Conservation (phyloP, 2,329 filamentous ascomycete genomes). For the Epichloe bromicola region DNA sequence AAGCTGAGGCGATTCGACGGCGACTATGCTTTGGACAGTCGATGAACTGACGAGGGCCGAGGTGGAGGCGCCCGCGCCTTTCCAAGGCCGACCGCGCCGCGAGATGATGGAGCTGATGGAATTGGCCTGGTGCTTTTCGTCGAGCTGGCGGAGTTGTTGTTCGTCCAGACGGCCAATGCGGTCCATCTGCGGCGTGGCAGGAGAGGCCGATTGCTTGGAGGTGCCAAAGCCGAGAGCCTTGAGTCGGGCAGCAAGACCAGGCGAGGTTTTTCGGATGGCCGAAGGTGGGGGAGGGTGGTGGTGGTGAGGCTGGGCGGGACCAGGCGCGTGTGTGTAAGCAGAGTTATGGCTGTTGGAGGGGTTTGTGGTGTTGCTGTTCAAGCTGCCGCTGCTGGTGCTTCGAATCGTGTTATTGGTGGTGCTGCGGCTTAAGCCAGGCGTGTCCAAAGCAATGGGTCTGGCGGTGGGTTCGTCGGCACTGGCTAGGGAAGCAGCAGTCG, state of each 20-base stretch:
- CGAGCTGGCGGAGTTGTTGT: conserved; percentile 55
- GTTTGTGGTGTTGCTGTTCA: neutral
- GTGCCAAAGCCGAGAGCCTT: conserved; percentile 50
- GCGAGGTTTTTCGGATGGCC: conserved; percentile 43
- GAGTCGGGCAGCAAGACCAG: conserved; percentile 50
- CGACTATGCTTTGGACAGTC: conserved; percentile 11
- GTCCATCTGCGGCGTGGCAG: conserved; percentile 21
- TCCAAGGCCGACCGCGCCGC: conserved; percentile 60
- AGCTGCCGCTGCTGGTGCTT: conserved; percentile 4
- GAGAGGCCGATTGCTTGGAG: conserved; percentile 22
- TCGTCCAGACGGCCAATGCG: conserved; percentile 57
- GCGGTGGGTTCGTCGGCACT: conserved; percentile 1
- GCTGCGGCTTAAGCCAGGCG: conserved; percentile 6
- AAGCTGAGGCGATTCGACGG: conserved; percentile 24
- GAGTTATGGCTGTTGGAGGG: conserved; percentile 5
- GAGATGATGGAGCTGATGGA: conserved; percentile 39
- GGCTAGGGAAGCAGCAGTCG: conserved; percentile 10
- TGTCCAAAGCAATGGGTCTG: conserved; percentile 1
- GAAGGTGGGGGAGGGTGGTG: conserved; percentile 17
- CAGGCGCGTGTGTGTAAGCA: conserved; percentile 14
- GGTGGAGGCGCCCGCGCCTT: conserved; percentile 38
- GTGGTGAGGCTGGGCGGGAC: conserved; percentile 6
- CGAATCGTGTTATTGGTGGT: conserved; percentile 2
- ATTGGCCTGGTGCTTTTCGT: conserved; percentile 46
- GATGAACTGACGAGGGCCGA: conserved; percentile 16